Base-by-base conservation (phyloP, 2,329 filamentous ascomycete species). In the Phoma sp. region DNA sequence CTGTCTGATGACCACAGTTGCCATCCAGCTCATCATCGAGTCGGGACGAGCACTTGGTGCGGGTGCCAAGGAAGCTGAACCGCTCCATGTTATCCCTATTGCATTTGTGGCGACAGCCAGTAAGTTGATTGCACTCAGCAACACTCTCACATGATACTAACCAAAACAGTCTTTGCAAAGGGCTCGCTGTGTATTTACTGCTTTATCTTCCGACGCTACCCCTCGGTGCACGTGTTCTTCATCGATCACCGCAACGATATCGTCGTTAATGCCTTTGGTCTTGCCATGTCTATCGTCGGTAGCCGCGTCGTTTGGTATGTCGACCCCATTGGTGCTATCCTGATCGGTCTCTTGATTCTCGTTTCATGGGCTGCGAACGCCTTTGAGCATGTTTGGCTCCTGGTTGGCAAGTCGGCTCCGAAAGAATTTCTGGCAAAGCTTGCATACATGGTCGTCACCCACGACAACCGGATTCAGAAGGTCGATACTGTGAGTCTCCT, bases 1-100 rank as follows among this genome's bases (percentile, higher is more conserved):
- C 58, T 83, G 85, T 38, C 75, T 88, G 55, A 87, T 88, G 84
- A 86, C 85, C 2, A 87, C 85, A 0, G 85, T 87, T 3, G 84
- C 86, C 42, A 83, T 87, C 25, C 82, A 87, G 63, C 75, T 88
- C 25, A 80, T 86, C 42, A 71, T 87, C 51, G 82, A 86, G 59
- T 87, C 85, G 22, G 78, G 77, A n/a, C 78, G 83, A 48, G 73
- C 74, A 7, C 75, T 86, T 6, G 82, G 73, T 13, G 75, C 61
- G 4, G 82, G 82, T 2, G 62, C 72, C 2, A 68, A 69, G 24
- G 72, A 79, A 1, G 69, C 75, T 7, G 73, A 80, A 27, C 61
- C 78, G 40, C 75, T 85, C 43, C 76, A 84, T 44, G 72, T 84
- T 39, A 75, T 85, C 39, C 84, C 83, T 10, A 72, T 88, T 13